Evolutionary conservation across 805 yeast genomes (phyloP).

Genomic region (Myxozyma udenii): DNA sequence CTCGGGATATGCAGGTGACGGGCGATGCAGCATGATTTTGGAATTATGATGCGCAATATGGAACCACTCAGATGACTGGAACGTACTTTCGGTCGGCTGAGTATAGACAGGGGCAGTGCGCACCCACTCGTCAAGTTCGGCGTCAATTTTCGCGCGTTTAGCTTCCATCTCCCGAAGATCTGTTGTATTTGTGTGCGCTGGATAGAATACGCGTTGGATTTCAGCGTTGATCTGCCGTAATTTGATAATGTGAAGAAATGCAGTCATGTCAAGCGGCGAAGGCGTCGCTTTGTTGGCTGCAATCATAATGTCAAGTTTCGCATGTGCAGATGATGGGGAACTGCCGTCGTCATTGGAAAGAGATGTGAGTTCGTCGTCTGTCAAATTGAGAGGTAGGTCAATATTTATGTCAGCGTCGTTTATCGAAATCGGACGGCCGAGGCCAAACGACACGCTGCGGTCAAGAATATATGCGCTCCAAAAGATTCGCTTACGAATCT

Average conservation of each 20-base stretch:
- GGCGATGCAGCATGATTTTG: slow-evolving; percentile 59
- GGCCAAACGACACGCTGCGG: slow-evolving; percentile 73
- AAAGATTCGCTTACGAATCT: slow-evolving; percentile 74
- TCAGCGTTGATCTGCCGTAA: slow-evolving; percentile 73
- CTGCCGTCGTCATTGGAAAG: slow-evolving; percentile 8
- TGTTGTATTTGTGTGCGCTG: slow-evolving; percentile 60
- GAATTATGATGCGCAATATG: slow-evolving; percentile 60
- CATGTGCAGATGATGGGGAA: slow-evolving; percentile 3
- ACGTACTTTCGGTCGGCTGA: slow-evolving; percentile 63
- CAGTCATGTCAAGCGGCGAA: slow-evolving; percentile 58
- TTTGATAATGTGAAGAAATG: slow-evolving; percentile 61
- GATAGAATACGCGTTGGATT: slow-evolving; percentile 63
- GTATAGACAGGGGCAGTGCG: slow-evolving; percentile 51
- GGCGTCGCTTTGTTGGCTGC: not conserved
- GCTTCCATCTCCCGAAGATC: slow-evolving; percentile 42
- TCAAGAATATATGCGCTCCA: slow-evolving; percentile 83
- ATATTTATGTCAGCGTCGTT: slow-evolving; percentile 74
- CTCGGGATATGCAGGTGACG: slow-evolving; percentile 62
- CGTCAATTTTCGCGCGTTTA: slow-evolving; percentile 56
- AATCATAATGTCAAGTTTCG: not conserved
- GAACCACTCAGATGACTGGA: slow-evolving; percentile 57
- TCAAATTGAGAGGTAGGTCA: slow-evolving; percentile 66
- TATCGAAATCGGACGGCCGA: slow-evolving; percentile 81
- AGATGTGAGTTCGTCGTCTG: slow-evolving; percentile 20
- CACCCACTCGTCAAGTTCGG: slow-evolving; percentile 60